Percentiles rank a stretch among this genome's conserved stretches.
phyloP scores from a whole-genome alignment of 495 filamentous ascomycete species.

The Podospora pseudocomata region DNA sequence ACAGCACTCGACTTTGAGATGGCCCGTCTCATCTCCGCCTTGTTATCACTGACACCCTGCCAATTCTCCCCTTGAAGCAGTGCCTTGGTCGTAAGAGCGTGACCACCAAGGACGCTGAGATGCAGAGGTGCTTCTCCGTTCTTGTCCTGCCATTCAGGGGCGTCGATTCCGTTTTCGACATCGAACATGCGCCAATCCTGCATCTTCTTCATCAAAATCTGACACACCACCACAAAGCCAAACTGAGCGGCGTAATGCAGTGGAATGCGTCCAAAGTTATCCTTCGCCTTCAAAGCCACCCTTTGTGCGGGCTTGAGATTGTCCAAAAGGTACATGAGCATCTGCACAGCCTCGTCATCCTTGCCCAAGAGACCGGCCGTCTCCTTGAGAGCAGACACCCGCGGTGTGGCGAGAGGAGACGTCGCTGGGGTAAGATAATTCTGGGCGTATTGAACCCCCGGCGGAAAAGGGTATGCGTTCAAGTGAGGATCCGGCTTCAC shows the following conservation, averaged over 20 bases:
- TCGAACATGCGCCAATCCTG: conserved; percentile 85
- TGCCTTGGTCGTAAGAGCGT: conserved; percentile 75
- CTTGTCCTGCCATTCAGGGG: conserved; percentile 79
- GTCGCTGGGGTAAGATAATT: conserved; percentile 64
- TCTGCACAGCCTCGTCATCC: conserved; percentile 68
- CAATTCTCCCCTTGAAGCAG: conserved; percentile 78
- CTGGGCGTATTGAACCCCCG: conserved; percentile 61
- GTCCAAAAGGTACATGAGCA: conserved; percentile 72
- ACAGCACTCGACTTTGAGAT: conserved; percentile 86
- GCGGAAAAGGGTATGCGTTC: conserved; percentile 43
- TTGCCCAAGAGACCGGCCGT: conserved; percentile 55
- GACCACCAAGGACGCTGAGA: conserved; percentile 86
- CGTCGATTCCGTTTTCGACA: conserved; percentile 78
- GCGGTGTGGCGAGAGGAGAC: conserved; percentile 53
- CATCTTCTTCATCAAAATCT: conserved; percentile 83
- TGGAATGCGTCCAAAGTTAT: conserved; percentile 79
- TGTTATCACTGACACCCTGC: conserved; percentile 56
- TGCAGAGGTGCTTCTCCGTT: conserved; percentile 91
- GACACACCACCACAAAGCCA: conserved; percentile 81
- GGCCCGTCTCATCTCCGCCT: conserved; percentile 59
- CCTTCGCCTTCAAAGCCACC: conserved; percentile 61
- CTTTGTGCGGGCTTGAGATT: conserved; percentile 66
- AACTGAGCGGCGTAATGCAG: conserved; percentile 96
- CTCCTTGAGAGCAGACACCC: conserved; percentile 42
- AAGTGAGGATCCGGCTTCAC: conserved; percentile 39